These are phyloP conservation scores for Marasmius oreades DNA, from an alignment of 1,284 basidiomycete species.

Conservation along the genomic window DNA sequence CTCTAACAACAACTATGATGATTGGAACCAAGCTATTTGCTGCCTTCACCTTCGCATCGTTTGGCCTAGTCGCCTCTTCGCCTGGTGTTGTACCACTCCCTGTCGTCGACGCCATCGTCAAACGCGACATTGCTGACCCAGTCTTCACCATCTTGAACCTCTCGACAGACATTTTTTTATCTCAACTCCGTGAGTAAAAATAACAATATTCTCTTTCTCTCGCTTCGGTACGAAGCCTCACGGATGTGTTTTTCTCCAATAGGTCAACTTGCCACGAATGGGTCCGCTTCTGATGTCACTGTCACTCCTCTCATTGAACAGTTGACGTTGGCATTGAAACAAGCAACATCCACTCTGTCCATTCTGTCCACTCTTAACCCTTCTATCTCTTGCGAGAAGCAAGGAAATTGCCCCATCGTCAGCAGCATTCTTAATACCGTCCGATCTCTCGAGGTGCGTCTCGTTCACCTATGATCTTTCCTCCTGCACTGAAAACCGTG, in stretches of 20 bases:
- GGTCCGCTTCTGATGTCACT: slow-evolving; percentile 20
- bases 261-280: slow-evolving; percentile 20
- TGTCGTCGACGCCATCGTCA: slow-evolving; percentile 1
- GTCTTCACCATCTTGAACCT: slow-evolving; percentile 11
- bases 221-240: no score
- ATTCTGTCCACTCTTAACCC: slow-evolving; percentile 20
- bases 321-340: slow-evolving; percentile 24
- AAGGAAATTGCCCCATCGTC: slow-evolving; percentile 26
- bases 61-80: slow-evolving; percentile 9
- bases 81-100: background rate
- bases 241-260: no score
- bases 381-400: slow-evolving; percentile 16
- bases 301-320: slow-evolving; percentile 26
- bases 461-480: no score
- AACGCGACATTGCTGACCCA: slow-evolving; percentile 11
- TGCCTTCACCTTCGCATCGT: slow-evolving; percentile 8
- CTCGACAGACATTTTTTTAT: slow-evolving; percentile 10
- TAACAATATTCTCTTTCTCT: background rate
- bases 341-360: slow-evolving; percentile 19
- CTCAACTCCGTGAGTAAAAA: slow-evolving; percentile 13
- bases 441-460: no score
- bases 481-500: background rate
- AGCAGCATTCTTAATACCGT: no score
- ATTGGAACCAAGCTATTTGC: slow-evolving; percentile 7
- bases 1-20: background rate